These are phyloP conservation scores for Ganoderma sinense DNA, from an alignment of 1,284 basidiomycete species.

Conservation along the genomic window DNA sequence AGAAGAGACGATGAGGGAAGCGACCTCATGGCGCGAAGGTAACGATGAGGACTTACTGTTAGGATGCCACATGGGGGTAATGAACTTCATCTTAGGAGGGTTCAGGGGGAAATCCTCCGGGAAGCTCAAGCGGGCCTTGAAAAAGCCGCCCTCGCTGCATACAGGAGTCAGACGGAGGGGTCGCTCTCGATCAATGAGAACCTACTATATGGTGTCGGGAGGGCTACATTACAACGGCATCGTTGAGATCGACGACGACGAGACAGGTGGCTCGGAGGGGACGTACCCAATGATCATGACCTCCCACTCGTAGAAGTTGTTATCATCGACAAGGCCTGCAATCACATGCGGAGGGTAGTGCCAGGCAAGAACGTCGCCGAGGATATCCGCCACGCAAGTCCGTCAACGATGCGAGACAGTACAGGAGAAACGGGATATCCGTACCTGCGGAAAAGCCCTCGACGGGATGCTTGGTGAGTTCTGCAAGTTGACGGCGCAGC, in stretches of 20 bases:
- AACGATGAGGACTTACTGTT: conserved; percentile 69
- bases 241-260: conserved; percentile 30
- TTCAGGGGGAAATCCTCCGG: conserved; percentile 90
- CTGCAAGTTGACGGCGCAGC: conserved; percentile 82
- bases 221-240: conserved; percentile 58
- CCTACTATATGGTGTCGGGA: conserved; percentile 89
- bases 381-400: not conserved
- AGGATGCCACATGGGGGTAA: conserved; percentile 99
- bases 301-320: conserved; percentile 94
- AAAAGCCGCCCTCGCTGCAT: conserved; percentile 89
- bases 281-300: conserved; percentile 91
- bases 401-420: not conserved
- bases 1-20: conserved; percentile 11
- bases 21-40: not conserved
- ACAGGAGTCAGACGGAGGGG: conserved; percentile 4
- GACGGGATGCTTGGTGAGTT: conserved; percentile 89
- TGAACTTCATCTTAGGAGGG: conserved; percentile 96
- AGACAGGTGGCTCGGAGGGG: conserved; percentile 15
- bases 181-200: conserved; percentile 6
- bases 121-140: conserved; percentile 89
- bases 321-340: conserved; percentile 89
- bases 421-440: conserved; percentile 12
- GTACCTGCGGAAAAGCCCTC: conserved; percentile 94
- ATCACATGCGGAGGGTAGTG: conserved; percentile 2
- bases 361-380: no score